Evolutionary conservation across 2,329 filamentous ascomycete genomes (phyloP), one percentile per base, ranked within the genome.

Genomic region (Cladosporium colombiae): DNA sequence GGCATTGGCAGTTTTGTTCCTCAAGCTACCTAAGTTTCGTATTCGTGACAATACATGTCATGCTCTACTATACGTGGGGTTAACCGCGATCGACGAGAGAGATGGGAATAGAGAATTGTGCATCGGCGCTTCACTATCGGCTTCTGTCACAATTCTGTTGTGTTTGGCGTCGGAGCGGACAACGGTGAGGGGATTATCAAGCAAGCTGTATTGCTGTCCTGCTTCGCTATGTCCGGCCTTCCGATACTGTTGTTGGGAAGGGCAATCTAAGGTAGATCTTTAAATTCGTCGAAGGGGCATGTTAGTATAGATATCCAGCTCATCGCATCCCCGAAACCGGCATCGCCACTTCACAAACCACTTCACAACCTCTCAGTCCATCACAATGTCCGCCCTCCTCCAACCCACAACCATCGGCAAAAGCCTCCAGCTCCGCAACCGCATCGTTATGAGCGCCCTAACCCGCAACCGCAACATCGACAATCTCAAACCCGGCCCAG

Each of bases 381-480:
- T 6, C 23, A 23, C 25, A 40, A 59, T 59, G 57, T 59, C 57
- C 5, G 2, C 16, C 57, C 57, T 59, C 37, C 23, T 59, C 1
- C 37, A 59, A 49, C 21, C 57, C 6, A 46, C 35, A 5, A n/a
- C 23, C 25, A 25, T 59, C 16, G 37, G 57, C 25, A 14, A 3
- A 1, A n/a, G 23, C 16, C 57, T 59, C 5, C 35, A 23, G 5
- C 35, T 59, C 21, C 23, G 16, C 57, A 59, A 59, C 21, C 57
- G 57, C 37, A 59, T 59, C 7, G 14, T n/a, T 1, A 59, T 59
- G 57, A 44, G 35, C 23, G 31, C 57, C 16, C 8, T 59, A 11
- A 59, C 57, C 23, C 57, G 57, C 37, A 59, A 59, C 37, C 57
- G 57, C 35, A 59, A 59, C 25, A 7, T 27, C 14, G 37, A 46